Percentiles rank a stretch among this genome's conserved stretches.
These are phyloP conservation scores for Thelephora terrestris DNA, from an alignment of 1,284 basidiomycete species.

Conservation along the genomic window DNA sequence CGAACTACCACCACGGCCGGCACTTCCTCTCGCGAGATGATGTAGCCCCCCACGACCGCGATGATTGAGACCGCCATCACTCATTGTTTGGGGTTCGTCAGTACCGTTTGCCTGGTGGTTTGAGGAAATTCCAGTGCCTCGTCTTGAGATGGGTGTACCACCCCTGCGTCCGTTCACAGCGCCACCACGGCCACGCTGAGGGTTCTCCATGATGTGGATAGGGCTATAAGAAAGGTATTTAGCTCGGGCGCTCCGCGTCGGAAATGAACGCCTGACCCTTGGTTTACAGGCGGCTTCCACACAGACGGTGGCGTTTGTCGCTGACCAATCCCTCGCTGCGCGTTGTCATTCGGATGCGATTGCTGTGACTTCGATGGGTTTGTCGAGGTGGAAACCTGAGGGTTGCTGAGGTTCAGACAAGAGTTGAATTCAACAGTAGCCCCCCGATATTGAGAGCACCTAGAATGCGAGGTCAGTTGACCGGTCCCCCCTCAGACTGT, in stretches of 20 bases:
- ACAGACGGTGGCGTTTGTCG: constrained; percentile 41
- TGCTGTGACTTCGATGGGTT: constrained; percentile 27
- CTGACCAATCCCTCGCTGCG: constrained; percentile 62
- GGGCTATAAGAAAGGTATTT: constrained; percentile 12
- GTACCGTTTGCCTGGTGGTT: too few relatives aligned
- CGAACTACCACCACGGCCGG: too few relatives aligned
- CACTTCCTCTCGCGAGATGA: too few relatives aligned
- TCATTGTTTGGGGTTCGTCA: too few relatives aligned
- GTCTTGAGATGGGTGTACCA: not conserved
- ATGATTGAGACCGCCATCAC: too few relatives aligned
- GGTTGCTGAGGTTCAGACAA: constrained; percentile 77
- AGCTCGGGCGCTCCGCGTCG: constrained; percentile 9
- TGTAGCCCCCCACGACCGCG: too few relatives aligned
- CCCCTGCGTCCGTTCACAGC: constrained; percentile 16
- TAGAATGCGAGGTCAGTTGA: constrained; percentile 19
- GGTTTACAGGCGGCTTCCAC: constrained; percentile 15
- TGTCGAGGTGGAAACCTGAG: constrained; percentile 71
- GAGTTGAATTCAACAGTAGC: constrained; percentile 77
- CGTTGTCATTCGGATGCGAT: constrained; percentile 34
- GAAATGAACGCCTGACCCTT: constrained; percentile 2
- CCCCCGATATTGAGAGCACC: constrained; percentile 86
- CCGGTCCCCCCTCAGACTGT: not conserved
- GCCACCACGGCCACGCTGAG: constrained; percentile 44
- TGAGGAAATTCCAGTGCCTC: not conserved
- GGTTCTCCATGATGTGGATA: constrained; percentile 57